These are phyloP conservation scores for Raddia guianensis DNA, from an alignment of 176 grass and related monocot genomes.

Conservation along the genomic window DNA sequence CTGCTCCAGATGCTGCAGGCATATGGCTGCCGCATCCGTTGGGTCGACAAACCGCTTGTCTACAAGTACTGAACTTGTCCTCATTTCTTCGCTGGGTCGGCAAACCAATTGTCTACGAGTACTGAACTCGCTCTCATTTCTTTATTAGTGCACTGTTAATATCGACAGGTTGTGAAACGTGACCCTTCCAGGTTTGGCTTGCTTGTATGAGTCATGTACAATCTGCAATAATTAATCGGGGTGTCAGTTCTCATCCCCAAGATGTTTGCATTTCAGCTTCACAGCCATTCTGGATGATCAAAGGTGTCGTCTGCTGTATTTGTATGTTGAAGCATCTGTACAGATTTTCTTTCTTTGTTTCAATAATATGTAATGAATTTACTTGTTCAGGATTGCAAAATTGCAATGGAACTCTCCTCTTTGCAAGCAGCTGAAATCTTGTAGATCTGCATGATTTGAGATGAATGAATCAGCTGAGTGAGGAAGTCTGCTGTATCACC, in stretches of 20 bases:
- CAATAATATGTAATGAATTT: not conserved
- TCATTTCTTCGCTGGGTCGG: constrained; percentile 57
- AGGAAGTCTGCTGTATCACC: no score
- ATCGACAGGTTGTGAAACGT: not conserved
- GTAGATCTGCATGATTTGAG: constrained; percentile 1
- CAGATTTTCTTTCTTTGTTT: not conserved
- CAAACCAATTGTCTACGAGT: constrained; percentile 80
- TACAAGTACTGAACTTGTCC: constrained; percentile 52
- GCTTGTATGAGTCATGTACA: not conserved
- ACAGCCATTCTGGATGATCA: not conserved
- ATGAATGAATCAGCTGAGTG: not conserved
- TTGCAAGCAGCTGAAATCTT: not conserved
- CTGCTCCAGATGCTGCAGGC: constrained; percentile 74
- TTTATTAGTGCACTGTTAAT: not conserved
- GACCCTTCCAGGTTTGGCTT: not conserved
- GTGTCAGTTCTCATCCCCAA: not conserved
- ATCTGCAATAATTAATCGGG: constrained; percentile 15
- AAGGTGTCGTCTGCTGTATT: not conserved
- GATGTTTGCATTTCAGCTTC: not conserved
- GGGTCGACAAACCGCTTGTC: constrained; percentile 86
- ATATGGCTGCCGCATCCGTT: constrained; percentile 76
- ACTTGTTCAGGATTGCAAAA: not conserved
- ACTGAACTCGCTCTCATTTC: not conserved
- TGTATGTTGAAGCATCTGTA: not conserved
- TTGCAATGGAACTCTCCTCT: not conserved